phyloP scores from a whole-genome alignment of 2,329 filamentous ascomycete genomes.

The Hyphodiscus sp. region DNA sequence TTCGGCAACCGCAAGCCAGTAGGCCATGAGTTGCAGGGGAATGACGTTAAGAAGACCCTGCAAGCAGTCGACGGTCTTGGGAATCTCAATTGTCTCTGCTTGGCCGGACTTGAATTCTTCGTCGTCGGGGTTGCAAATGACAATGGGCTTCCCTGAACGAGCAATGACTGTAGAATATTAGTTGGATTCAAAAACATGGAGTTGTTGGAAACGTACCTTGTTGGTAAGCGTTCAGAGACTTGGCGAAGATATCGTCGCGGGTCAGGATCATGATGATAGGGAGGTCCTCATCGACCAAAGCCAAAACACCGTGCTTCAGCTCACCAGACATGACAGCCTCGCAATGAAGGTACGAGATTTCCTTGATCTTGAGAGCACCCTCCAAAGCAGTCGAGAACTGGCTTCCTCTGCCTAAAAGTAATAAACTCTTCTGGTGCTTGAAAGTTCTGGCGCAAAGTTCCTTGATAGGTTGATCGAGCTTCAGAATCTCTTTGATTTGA shows the following conservation, averaged over 20 bases:
- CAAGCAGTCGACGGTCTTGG: conserved; percentile 87
- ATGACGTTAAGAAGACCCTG: conserved; percentile 98
- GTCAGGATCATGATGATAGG: conserved; percentile 99
- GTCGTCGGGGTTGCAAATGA: conserved; percentile 92
- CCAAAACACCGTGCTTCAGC: conserved; percentile 96
- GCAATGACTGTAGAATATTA: conserved; percentile 66
- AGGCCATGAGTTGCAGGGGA: conserved; percentile 93
- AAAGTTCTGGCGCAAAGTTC: conserved; percentile 84
- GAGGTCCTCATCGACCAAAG: conserved; percentile 94
- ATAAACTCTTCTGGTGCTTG: conserved; percentile 94
- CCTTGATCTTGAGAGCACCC: conserved; percentile 98
- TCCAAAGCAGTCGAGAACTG: conserved; percentile 97
- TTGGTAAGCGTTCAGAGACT: conserved; percentile 99
- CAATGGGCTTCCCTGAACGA: conserved; percentile 90
- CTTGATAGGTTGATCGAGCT: conserved; percentile 92
- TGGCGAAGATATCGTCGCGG: conserved; percentile 90
- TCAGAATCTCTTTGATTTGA: conserved; percentile 87
- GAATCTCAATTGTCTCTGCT: conserved; percentile 96
- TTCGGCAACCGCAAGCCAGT: conserved; percentile 96
- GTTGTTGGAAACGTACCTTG: conserved; percentile 56
- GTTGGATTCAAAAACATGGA: conserved; percentile 8
- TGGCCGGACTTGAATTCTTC: conserved; percentile 81
- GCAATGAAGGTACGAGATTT: conserved; percentile 99
- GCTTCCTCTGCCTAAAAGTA: conserved; percentile 88
- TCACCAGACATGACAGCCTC: conserved; percentile 99